These are phyloP conservation scores for Petrea volubilis DNA, from an alignment of 257 asterid genomes.

Conservation along the genomic window DNA sequence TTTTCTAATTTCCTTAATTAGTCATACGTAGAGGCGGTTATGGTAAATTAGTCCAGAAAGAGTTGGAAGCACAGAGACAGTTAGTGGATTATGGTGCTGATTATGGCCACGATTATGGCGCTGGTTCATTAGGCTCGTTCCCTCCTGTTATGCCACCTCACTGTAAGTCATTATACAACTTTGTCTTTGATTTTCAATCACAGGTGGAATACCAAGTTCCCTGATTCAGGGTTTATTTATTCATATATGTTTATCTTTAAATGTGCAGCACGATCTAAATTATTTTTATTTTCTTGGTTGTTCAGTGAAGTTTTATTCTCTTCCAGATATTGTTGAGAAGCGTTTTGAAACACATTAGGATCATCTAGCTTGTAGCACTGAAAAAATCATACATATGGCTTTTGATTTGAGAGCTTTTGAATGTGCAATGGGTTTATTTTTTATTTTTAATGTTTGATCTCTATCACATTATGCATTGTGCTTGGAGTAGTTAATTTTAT, in stretches of 20 bases:
- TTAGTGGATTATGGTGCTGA: constrained; percentile 92
- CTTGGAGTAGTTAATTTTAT: not conserved
- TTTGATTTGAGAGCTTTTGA: constrained; percentile 2
- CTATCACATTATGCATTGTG: not conserved
- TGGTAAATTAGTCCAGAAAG: constrained; percentile 91
- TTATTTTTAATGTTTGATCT: not conserved
- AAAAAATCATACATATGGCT: not conserved
- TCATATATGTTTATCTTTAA: not conserved
- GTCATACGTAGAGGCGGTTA: constrained; percentile 93
- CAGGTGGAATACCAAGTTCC: not conserved
- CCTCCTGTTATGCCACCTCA: constrained; percentile 60
- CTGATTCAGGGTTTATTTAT: not conserved
- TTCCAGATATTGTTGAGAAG: not conserved
- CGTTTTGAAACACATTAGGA: constrained; percentile 1
- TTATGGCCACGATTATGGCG: constrained; percentile 59
- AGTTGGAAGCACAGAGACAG: constrained; percentile 94
- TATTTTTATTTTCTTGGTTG: not conserved
- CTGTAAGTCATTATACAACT: constrained; percentile 52
- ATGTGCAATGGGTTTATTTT: not conserved
- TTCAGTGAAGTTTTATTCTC: not conserved
- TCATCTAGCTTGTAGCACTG: not conserved
- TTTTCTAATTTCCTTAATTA: constrained; percentile 48
- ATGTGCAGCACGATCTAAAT: not conserved
- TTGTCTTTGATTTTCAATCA: not conserved
- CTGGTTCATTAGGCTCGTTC: constrained; percentile 76